phyloP scores from a whole-genome alignment of 2,329 filamentous ascomycete genomes.

The Penicillium sp. region DNA sequence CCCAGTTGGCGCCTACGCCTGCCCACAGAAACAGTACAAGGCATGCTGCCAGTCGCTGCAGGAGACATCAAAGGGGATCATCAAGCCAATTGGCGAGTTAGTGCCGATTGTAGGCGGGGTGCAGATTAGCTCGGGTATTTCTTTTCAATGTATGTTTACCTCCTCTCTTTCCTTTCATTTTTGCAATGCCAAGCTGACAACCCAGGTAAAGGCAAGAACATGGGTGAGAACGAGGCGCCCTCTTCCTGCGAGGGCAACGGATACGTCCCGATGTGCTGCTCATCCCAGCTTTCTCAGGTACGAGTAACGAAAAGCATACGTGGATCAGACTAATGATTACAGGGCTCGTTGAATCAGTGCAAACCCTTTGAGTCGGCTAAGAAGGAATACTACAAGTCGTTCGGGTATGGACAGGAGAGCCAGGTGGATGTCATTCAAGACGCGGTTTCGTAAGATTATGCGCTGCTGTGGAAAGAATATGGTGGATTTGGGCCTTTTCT shows the following conservation, averaged over 20 bases:
- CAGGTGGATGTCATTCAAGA: slow-evolving; percentile 17
- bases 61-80: slow-evolving; percentile 12
- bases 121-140: slow-evolving; percentile 20
- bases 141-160: slow-evolving; percentile 25
- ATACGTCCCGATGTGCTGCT: slow-evolving; percentile 27
- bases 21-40: slow-evolving; percentile 22
- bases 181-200: neutral
- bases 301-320: too few species aligned
- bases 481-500: too few species aligned
- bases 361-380: slow-evolving; percentile 22
- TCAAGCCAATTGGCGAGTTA: slow-evolving; percentile 16
- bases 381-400: slow-evolving; percentile 16
- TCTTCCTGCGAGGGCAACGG: slow-evolving; percentile 14
- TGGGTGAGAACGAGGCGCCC: slow-evolving; percentile 14
- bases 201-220: slow-evolving; percentile 16
- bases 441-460: slow-evolving; percentile 10
- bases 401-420: slow-evolving; percentile 6
- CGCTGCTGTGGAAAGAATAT: neutral
- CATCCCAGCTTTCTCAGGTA: neutral
- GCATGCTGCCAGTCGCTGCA: slow-evolving; percentile 25
- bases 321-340: neutral
- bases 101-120: slow-evolving; percentile 20
- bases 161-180: too few species aligned
- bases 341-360: slow-evolving; percentile 16
- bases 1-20: slow-evolving; percentile 16